Conservation (phyloP, 2,329 filamentous ascomycete genomes). For the Pyrenophora graminea region DNA sequence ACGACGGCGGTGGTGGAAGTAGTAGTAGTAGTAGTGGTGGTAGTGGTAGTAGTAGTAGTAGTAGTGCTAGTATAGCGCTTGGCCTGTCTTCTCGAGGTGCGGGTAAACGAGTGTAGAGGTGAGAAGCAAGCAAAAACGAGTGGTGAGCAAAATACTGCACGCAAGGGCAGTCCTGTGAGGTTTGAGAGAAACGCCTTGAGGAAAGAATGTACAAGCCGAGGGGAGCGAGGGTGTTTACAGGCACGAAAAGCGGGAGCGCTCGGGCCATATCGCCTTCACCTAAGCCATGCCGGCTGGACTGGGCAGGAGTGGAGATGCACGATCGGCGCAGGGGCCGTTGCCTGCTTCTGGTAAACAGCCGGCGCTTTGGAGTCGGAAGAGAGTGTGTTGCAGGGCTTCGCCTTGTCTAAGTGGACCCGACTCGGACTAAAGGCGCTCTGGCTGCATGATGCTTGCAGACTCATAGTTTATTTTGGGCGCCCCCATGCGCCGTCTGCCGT, state of each 20-base stretch:
- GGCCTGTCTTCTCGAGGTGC: constrained; percentile 5
- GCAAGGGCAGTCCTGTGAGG: constrained; percentile 28
- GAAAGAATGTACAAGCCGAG: constrained; percentile 15
- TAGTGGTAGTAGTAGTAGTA: constrained; percentile 2
- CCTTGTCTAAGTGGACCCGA: constrained; percentile 13
- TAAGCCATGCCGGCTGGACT: constrained; percentile 5
- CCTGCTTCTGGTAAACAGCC: constrained; percentile 19
- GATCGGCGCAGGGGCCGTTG: constrained; percentile 30
- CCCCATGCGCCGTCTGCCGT: constrained; percentile 25
- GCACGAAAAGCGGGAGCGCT: constrained; percentile 24
- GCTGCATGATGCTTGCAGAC: constrained; percentile 10
- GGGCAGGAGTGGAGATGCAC: constrained; percentile 12
- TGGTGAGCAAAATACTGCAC: constrained; percentile 17
- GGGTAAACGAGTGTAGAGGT: constrained; percentile 36
- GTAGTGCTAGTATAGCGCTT: not conserved
- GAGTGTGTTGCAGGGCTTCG: constrained; percentile 12
- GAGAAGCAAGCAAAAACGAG: constrained; percentile 20
- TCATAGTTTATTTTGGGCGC: constrained; percentile 29
- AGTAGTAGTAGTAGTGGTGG: constrained; percentile 3
- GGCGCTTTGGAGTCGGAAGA: constrained; percentile 15
- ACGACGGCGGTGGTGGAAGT: constrained; percentile 10
- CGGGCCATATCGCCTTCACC: constrained; percentile 9
- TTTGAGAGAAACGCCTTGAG: constrained; percentile 23
- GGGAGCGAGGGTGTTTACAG: constrained; percentile 30
- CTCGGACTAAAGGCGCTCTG: constrained; percentile 8